phyloP scores from a whole-genome alignment of 768 basidiomycete species.

The Mycena indigotica region DNA sequence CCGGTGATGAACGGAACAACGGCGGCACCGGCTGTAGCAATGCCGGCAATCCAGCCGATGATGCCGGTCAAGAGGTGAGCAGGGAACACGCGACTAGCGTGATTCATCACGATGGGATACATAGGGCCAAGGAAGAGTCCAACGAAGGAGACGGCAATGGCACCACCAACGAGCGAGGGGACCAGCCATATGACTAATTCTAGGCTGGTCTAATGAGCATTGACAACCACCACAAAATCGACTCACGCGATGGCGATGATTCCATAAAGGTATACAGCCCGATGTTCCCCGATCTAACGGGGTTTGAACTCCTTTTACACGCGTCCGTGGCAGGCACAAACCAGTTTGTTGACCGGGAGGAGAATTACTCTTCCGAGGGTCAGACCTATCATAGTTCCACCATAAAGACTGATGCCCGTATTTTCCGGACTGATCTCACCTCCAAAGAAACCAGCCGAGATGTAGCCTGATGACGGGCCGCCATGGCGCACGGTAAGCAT shows the following conservation, averaged over 20 bases:
- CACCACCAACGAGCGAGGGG: slow-evolving; percentile 49
- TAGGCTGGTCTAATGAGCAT: slow-evolving; percentile 32
- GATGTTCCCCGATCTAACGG: slow-evolving; percentile 38
- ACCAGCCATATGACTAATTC: slow-evolving; percentile 56
- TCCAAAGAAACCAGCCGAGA: slow-evolving; percentile 46
- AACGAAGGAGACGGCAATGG: slow-evolving; percentile 47
- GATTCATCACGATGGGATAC: slow-evolving; percentile 58
- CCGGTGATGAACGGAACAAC: slow-evolving; percentile 55
- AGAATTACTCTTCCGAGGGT: slow-evolving; percentile 40
- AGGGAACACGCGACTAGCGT: slow-evolving; percentile 56
- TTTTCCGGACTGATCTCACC: slow-evolving; percentile 27
- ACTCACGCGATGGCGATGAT: slow-evolving; percentile 37
- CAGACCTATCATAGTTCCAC: slow-evolving; percentile 34
- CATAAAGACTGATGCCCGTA: not conserved
- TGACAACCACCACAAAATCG: not conserved
- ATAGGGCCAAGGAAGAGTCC: slow-evolving; percentile 59
- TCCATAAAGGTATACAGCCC: slow-evolving; percentile 39
- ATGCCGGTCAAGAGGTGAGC: slow-evolving; percentile 49
- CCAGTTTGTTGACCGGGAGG: slow-evolving; percentile 40
- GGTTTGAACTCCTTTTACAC: not conserved
- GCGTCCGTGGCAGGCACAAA: slow-evolving; percentile 19
- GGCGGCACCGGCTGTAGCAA: slow-evolving; percentile 54
- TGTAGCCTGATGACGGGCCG: slow-evolving; percentile 45
- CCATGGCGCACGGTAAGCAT: slow-evolving; percentile 42
- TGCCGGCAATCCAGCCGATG: slow-evolving; percentile 56